Base-by-base conservation (phyloP, 2,329 filamentous ascomycete species). In the Acarospora socialis region DNA sequence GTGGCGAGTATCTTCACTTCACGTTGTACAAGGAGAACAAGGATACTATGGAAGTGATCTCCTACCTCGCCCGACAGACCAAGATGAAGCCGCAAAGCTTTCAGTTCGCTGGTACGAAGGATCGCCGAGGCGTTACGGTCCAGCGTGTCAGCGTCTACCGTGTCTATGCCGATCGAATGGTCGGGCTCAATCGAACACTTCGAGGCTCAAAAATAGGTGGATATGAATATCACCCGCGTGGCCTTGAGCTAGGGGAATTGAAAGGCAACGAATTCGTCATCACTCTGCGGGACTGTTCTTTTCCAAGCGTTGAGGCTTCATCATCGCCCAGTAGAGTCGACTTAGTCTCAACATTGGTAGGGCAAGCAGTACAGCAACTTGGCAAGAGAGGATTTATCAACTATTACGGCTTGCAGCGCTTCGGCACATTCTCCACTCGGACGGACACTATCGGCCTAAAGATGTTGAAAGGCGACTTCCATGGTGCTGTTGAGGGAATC, bases 331-430 rank as follows among this genome's bases (percentile, higher is more conserved):
- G 51, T 45, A 51, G 47, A 59, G 52, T 32, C 53, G 32, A 36
- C 54, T 32, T 5, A 55, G 60, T 49, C 24, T 49, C 55, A 22
- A 50, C 61, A 4, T 59, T 70, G 19, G 61, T 82, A 39, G 49
- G 66, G 39, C 48, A 63, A 39, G 66, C 81, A 1, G 60, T 93
- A 30, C 60, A 68, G 24, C 71, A 77, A 40, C 71, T 95, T 43
- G 63, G 68, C 33, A 59, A 73, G 25, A 68, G 77, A 26, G 90
- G 90, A 3, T 98, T 92, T 63, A 76, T 98, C 56, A 98, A 98
- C 57, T 98, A 95, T 60, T 98, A 86, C 49, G 90, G 90, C 6
- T 73, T 95, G n/a, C 90, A 98, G 57, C 76, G 90, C 15, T 98
- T 98, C 47, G 90, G 90, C 17, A 87, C 84, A 0, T 87, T 90